These are phyloP conservation scores for Mycena polygramma DNA, from an alignment of 768 basidiomycete species.

Conservation along the genomic window DNA sequence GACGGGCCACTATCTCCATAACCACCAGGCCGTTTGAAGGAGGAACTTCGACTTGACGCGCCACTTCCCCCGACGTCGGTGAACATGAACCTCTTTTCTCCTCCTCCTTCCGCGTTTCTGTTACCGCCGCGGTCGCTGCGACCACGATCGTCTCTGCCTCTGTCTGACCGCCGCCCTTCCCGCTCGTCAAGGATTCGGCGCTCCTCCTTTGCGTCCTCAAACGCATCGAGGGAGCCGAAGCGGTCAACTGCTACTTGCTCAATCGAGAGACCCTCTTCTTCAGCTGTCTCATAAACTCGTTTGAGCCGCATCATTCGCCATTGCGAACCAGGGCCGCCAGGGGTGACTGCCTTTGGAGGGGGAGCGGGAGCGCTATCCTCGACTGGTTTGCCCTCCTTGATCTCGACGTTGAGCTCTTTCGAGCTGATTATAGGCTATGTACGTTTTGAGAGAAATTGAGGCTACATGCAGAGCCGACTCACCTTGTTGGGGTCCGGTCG, in stretches of 20 bases:
- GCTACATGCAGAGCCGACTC: slow-evolving; percentile 29
- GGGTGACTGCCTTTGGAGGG: slow-evolving; percentile 66
- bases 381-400: slow-evolving; percentile 59
- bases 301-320: slow-evolving; percentile 99
- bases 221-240: slow-evolving; percentile 87
- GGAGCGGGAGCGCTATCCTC: slow-evolving; percentile 56
- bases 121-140: slow-evolving; percentile 43
- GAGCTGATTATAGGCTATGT: slow-evolving; percentile 71
- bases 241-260: slow-evolving; percentile 90
- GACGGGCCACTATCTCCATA: slow-evolving; percentile 74
- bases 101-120: slow-evolving; percentile 53
- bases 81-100: slow-evolving; percentile 76
- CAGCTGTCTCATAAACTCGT: slow-evolving; percentile 89
- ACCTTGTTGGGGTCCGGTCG: slow-evolving; percentile 83
- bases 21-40: slow-evolving; percentile 88
- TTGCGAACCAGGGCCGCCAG: slow-evolving; percentile 92
- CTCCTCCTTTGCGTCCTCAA: slow-evolving; percentile 92
- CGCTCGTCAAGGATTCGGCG: slow-evolving; percentile 88
- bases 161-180: slow-evolving; percentile 60
- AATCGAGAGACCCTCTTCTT: slow-evolving; percentile 81
- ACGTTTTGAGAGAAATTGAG: slow-evolving; percentile 20
- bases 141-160: slow-evolving; percentile 45
- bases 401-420: slow-evolving; percentile 72
- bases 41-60: slow-evolving; percentile 83
- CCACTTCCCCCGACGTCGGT: slow-evolving; percentile 73